Evolutionary conservation across 1,284 basidiomycete species (phyloP).

Genomic region (Cyathus pygmaeus): DNA sequence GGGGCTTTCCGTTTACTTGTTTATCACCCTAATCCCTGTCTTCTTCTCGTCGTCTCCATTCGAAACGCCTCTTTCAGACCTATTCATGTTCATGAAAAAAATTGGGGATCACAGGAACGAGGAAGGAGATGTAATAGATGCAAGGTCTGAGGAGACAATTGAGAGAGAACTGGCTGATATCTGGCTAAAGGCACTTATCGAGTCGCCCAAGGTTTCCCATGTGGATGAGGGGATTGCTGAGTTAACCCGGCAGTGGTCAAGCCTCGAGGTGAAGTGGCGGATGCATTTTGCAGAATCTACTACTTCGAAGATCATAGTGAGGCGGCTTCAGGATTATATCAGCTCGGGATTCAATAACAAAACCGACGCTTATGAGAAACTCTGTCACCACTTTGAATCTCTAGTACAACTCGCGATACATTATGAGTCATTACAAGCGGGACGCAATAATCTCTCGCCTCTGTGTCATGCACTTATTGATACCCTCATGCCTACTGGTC

Average conservation of each 20-base stretch:
- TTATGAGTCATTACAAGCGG: not conserved
- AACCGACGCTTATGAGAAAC: not conserved
- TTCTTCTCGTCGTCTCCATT: conserved; percentile 1
- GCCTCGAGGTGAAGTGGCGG: not conserved
- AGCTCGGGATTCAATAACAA: not conserved
- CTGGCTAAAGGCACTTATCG: conserved; percentile 5
- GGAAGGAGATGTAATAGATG: not conserved
- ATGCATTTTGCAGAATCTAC: not conserved
- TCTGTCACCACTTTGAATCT: conserved; percentile 5
- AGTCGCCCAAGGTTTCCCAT: conserved; percentile 4
- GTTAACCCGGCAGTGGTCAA: conserved; percentile 2
- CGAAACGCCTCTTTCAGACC: conserved; percentile 3
- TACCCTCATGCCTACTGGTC: not conserved
- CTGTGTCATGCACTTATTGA: not conserved
- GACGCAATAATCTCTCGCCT: too few species aligned
- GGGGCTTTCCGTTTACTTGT: conserved; percentile 1
- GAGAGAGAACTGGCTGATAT: conserved; percentile 7
- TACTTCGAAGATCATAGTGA: not conserved
- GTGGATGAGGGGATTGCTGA: conserved; percentile 10
- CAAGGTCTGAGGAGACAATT: not conserved
- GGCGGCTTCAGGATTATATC: conserved; percentile 2
- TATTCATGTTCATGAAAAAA: not conserved
- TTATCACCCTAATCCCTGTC: conserved; percentile 2
- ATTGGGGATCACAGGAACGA: not conserved
- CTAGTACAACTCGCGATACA: conserved; percentile 1